Evolutionary conservation across 495 filamentous ascomycete species (phyloP).

Genomic region (Aspergillus ellipticus): DNA sequence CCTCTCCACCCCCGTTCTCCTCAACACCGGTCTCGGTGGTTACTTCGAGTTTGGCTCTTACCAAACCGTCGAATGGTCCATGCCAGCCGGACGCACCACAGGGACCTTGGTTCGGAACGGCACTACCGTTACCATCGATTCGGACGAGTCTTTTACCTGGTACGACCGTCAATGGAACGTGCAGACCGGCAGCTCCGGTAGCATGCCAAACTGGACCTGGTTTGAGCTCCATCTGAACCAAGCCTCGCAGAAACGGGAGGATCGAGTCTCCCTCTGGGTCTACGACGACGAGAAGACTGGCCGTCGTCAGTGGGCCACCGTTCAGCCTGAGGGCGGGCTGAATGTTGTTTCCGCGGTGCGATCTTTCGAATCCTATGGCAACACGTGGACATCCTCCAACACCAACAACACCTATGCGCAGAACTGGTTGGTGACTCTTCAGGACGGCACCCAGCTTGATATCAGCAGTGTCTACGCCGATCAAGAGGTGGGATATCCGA

Average conservation of each 20-base stretch:
- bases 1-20: constrained; percentile 2
- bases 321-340: background rate
- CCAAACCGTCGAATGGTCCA: constrained; percentile 6
- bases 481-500: background rate
- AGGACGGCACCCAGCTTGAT: background rate
- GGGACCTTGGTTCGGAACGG: background rate
- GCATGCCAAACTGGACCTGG: constrained; percentile 11
- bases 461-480: background rate
- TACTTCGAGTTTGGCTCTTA: background rate
- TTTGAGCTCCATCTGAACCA: constrained; percentile 6
- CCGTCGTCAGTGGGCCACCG: constrained; percentile 1
- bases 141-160: background rate
- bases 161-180: constrained; percentile 5
- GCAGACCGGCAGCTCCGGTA: background rate
- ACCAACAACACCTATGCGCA: background rate
- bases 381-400: background rate
- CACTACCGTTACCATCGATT: background rate
- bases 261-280: constrained; percentile 1
- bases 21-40: constrained; percentile 1
- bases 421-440: background rate
- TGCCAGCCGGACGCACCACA: background rate
- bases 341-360: background rate
- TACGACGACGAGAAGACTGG: background rate
- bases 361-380: background rate
- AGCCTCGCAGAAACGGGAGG: background rate